Percentiles rank a stretch among this genome's conserved stretches.
phyloP scores from a whole-genome alignment of 139 green algal genomes.

The Protoeuglena noctilucae region DNA sequence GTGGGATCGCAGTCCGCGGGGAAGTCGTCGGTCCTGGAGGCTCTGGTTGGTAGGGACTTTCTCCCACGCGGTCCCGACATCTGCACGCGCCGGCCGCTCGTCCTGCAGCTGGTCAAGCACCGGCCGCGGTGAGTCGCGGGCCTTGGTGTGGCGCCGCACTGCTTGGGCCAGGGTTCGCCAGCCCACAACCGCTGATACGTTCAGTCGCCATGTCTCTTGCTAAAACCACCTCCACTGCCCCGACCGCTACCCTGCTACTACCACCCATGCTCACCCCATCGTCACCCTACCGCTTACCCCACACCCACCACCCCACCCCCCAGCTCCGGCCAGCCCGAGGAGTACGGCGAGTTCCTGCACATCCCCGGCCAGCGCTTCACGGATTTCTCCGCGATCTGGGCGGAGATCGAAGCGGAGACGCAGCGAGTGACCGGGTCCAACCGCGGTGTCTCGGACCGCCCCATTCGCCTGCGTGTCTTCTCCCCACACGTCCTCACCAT shows the following conservation, averaged over 20 bases:
- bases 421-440: slow-evolving; percentile 53
- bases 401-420: slow-evolving; percentile 87
- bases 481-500: slow-evolving; percentile 91
- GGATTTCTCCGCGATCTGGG: slow-evolving; percentile 72
- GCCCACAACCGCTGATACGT: too few relatives aligned
- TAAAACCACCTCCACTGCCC: too few relatives aligned
- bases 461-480: slow-evolving; percentile 65
- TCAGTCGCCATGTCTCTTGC: too few relatives aligned
- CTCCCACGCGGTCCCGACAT: slow-evolving; percentile 65
- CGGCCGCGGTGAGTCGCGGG: too few relatives aligned
- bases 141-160: too few relatives aligned
- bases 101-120: slow-evolving; percentile 79
- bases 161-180: too few relatives aligned
- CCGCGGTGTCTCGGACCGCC: slow-evolving; percentile 72
- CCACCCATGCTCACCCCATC: too few relatives aligned
- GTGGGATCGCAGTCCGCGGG: slow-evolving; percentile 86
- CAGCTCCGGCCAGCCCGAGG: slow-evolving; percentile 12
- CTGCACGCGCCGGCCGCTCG: slow-evolving; percentile 59
- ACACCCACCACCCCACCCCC: too few relatives aligned
- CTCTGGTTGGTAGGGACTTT: slow-evolving; percentile 78
- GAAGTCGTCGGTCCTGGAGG: slow-evolving; percentile 87
- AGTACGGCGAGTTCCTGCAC: slow-evolving; percentile 96
- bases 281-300: too few relatives aligned
- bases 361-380: slow-evolving; percentile 62
- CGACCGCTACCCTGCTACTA: too few relatives aligned